These are phyloP conservation scores for Talaromyces sp. DNA, from an alignment of 2,329 filamentous ascomycete genomes.

Conservation along the genomic window DNA sequence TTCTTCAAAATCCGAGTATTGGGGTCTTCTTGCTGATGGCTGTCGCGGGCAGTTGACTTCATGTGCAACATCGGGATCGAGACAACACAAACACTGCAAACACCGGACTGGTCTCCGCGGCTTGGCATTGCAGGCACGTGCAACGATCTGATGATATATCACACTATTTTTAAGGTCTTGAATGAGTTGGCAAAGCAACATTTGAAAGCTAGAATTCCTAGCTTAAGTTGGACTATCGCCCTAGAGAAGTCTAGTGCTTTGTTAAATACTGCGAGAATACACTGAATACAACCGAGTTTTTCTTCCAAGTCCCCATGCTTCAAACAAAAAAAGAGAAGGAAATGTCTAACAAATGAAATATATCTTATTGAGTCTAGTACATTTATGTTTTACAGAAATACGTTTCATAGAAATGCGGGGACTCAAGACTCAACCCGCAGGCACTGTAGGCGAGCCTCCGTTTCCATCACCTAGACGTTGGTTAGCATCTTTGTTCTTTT, in stretches of 20 bases:
- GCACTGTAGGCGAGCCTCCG: constrained; percentile 84
- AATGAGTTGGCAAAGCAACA: background rate
- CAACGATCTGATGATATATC: background rate
- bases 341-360: constrained; percentile 18
- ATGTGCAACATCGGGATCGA: background rate
- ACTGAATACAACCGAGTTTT: background rate
- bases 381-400: constrained; percentile 36
- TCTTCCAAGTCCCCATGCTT: background rate
- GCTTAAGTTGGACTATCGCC: background rate
- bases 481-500: constrained; percentile 1
- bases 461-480: constrained; percentile 68
- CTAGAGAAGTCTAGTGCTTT: background rate
- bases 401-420: constrained; percentile 13
- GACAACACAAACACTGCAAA: constrained; percentile 11
- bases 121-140: background rate
- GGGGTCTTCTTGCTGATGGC: background rate
- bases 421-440: constrained; percentile 64
- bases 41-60: background rate
- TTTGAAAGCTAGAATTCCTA: no score
- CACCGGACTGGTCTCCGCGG: background rate
- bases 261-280: background rate
- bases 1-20: background rate
- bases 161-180: background rate
- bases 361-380: constrained; percentile 34
- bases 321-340: background rate